Evolutionary conservation across 768 basidiomycete genomes (phyloP).

Genomic region (Pulveroboletus sp.): DNA sequence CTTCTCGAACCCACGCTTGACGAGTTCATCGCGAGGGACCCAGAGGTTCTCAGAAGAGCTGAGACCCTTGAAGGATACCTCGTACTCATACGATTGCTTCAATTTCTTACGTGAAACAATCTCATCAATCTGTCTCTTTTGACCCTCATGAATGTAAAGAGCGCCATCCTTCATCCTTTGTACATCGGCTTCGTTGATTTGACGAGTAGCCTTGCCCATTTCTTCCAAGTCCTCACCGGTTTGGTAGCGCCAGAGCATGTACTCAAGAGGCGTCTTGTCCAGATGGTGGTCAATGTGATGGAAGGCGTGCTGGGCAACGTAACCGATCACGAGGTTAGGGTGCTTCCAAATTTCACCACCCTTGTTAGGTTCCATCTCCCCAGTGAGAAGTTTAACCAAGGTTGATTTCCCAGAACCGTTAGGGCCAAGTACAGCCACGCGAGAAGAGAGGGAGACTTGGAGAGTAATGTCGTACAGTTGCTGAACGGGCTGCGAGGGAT

Average conservation of each 20-base stretch:
- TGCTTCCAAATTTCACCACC: conserved; percentile 99
- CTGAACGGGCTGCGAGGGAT: conserved; percentile 79
- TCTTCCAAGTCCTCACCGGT: conserved; percentile 98
- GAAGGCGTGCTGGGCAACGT: conserved; percentile 99
- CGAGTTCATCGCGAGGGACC: conserved; percentile 91
- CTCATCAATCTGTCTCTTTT: conserved; percentile 94
- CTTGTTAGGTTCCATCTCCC: conserved; percentile 94
- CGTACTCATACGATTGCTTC: conserved; percentile 99
- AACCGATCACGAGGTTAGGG: conserved; percentile 98
- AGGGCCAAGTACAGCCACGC: conserved; percentile 96
- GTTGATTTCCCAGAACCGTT: conserved; percentile 99
- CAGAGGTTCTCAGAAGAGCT: conserved; percentile 98
- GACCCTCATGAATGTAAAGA: conserved; percentile 81
- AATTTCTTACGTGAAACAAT: conserved; percentile 90
- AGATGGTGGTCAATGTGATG: conserved; percentile 98
- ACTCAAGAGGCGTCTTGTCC: conserved; percentile 98
- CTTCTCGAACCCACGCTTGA: conserved; percentile 99
- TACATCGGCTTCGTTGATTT: conserved; percentile 81
- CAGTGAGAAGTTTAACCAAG: conserved; percentile 93
- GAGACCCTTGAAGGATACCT: conserved; percentile 91
- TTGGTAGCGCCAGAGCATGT: conserved; percentile 99
- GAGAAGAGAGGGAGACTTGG: conserved; percentile 95
- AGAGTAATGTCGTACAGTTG: conserved; percentile 93
- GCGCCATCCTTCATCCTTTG: conserved; percentile 97
- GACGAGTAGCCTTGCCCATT: conserved; percentile 85